Conservation (phyloP, 1,284 basidiomycete genomes). For the Ustilago bromivora region DNA sequence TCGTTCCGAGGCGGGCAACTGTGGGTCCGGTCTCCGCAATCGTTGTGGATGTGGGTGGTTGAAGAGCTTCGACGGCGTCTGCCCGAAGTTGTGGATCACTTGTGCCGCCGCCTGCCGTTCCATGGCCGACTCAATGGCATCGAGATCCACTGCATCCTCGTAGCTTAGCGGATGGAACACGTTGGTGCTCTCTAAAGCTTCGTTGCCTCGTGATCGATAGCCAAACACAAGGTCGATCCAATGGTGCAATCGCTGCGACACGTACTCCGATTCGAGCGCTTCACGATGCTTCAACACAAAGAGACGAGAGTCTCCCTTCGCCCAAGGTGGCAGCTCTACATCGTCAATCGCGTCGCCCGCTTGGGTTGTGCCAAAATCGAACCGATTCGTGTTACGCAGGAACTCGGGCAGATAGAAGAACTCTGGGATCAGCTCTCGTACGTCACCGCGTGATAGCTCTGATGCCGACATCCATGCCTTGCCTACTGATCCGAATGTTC, state of each 20-base stretch:
- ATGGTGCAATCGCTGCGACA: constrained; percentile 83
- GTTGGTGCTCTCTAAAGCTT: constrained; percentile 76
- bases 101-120: constrained; percentile 92
- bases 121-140: constrained; percentile 84
- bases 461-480: constrained; percentile 88
- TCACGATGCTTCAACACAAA: constrained; percentile 86
- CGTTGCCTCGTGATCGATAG: constrained; percentile 58
- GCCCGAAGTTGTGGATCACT: constrained; percentile 88
- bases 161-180: constrained; percentile 95
- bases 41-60: constrained; percentile 82
- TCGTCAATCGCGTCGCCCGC: constrained; percentile 86
- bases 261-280: constrained; percentile 89
- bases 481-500: constrained; percentile 80
- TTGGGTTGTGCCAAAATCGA: constrained; percentile 84
- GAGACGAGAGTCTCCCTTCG: constrained; percentile 82
- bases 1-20: constrained; percentile 27
- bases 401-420: constrained; percentile 77
- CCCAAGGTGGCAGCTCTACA: constrained; percentile 92
- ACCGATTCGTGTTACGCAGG: constrained; percentile 73
- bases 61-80: constrained; percentile 76
- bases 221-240: constrained; percentile 85
- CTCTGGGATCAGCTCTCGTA: constrained; percentile 92
- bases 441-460: constrained; percentile 87
- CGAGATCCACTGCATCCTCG: constrained; percentile 74
- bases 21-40: constrained; percentile 69